These are phyloP conservation scores for Botrytis sinoallii DNA, from an alignment of 2,329 filamentous ascomycete species.

Conservation along the genomic window DNA sequence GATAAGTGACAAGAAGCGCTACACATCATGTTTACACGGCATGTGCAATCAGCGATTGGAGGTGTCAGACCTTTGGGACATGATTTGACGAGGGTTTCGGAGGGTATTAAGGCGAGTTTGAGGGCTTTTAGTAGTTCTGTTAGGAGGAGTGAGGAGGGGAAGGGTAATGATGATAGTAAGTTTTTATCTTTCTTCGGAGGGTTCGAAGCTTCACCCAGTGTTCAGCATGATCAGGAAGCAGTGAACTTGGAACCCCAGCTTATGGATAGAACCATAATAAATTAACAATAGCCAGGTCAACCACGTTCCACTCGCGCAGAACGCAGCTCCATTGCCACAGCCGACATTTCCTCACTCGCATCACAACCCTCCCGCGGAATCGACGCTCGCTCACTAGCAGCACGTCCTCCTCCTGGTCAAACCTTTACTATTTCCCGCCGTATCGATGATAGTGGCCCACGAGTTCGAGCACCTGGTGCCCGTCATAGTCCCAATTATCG, in stretches of 20 bases:
- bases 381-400: slow-evolving; percentile 38
- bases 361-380: slow-evolving; percentile 31
- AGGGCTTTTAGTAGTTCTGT: slow-evolving; percentile 37
- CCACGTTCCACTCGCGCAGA: slow-evolving; percentile 19
- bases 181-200: neutral
- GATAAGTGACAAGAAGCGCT: neutral
- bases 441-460: slow-evolving; percentile 6
- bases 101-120: slow-evolving; percentile 36
- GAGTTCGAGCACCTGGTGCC: neutral
- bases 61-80: slow-evolving; percentile 32
- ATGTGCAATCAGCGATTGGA: slow-evolving; percentile 36
- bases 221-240: no score
- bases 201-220: neutral
- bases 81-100: slow-evolving; percentile 34
- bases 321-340: slow-evolving; percentile 29
- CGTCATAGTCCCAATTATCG: slow-evolving; percentile 8
- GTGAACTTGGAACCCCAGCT: accelerated
- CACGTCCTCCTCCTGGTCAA: slow-evolving; percentile 27
- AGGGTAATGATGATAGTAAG: slow-evolving; percentile 21
- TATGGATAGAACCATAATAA: neutral
- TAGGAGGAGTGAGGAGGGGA: slow-evolving; percentile 27
- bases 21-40: slow-evolving; percentile 39
- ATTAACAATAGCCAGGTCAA: neutral
- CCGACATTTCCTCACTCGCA: slow-evolving; percentile 33
- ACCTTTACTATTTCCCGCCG: slow-evolving; percentile 26